Evolutionary conservation across 805 yeast species (phyloP).

Genomic region (Candida odintsovae): DNA sequence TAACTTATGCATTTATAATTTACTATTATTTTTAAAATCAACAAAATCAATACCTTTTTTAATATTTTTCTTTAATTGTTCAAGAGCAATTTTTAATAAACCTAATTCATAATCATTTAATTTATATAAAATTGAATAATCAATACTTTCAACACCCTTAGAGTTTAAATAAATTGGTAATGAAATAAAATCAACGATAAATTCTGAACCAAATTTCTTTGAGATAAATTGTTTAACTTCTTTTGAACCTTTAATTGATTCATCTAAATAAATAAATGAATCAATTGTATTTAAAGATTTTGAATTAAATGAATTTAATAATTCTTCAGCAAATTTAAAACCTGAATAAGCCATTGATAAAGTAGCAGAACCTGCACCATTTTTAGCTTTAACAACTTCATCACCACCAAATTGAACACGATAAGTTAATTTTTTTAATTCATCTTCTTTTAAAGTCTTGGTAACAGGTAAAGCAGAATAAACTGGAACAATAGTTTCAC

Average conservation of each 20-base stretch:
- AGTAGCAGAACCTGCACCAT: constrained; percentile 82
- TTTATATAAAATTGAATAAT: constrained; percentile 45
- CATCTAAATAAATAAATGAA: constrained; percentile 52
- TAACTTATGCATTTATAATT: constrained; percentile 18
- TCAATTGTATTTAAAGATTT: constrained; percentile 32
- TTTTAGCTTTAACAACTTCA: constrained; percentile 80
- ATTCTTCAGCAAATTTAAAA: constrained; percentile 64
- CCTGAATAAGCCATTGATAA: constrained; percentile 86
- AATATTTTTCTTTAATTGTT: constrained; percentile 49
- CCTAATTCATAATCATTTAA: constrained; percentile 48
- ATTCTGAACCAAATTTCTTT: constrained; percentile 11
- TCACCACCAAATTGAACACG: constrained; percentile 87
- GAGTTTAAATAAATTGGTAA: constrained; percentile 53
- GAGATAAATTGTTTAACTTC: constrained; percentile 17
- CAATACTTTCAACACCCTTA: constrained; percentile 51
- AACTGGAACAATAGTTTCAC: constrained; percentile 75
- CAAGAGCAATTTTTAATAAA: constrained; percentile 48
- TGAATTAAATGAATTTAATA: constrained; percentile 49
- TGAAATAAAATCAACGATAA: constrained; percentile 43
- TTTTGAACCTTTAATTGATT: constrained; percentile 20
- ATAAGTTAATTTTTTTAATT: constrained; percentile 45
- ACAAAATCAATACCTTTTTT: constrained; percentile 52
- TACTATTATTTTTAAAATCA: constrained; percentile 19
- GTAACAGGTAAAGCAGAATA: constrained; percentile 33
- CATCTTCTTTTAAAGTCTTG: constrained; percentile 13